Evolutionary conservation across 2,329 filamentous ascomycete species (phyloP).

Genomic region (Exophiala xenobiotica): DNA sequence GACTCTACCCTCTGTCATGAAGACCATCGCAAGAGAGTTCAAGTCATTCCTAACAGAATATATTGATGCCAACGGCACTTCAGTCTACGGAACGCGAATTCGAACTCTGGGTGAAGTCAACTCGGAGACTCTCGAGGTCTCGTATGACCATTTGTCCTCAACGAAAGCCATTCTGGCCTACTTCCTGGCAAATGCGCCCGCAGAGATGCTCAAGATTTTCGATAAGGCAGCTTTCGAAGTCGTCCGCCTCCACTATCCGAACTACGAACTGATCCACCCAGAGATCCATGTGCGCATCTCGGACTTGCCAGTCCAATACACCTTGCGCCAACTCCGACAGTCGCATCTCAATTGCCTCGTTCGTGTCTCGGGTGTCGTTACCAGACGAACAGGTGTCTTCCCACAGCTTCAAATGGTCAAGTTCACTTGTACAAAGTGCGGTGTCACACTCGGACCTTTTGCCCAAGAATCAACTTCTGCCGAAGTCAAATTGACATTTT

Average conservation of each 20-base stretch:
- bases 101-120: slow-evolving; percentile 96
- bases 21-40: slow-evolving; percentile 94
- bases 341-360: slow-evolving; percentile 94
- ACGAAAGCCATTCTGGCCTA: slow-evolving; percentile 93
- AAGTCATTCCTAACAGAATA: slow-evolving; percentile 96
- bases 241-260: slow-evolving; percentile 90
- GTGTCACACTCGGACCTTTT: slow-evolving; percentile 87
- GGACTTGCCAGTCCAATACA: slow-evolving; percentile 91
- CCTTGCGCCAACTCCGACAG: slow-evolving; percentile 89
- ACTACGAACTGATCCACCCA: slow-evolving; percentile 95
- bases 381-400: slow-evolving; percentile 89
- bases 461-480: slow-evolving; percentile 88
- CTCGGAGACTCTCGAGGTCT: slow-evolving; percentile 92
- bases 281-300: slow-evolving; percentile 98
- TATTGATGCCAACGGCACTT: slow-evolving; percentile 82
- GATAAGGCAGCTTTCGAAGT: slow-evolving; percentile 97
- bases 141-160: slow-evolving; percentile 85
- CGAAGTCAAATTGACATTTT: slow-evolving; percentile 94
- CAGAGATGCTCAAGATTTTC: slow-evolving; percentile 94
- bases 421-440: slow-evolving; percentile 94
- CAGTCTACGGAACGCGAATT: slow-evolving; percentile 92
- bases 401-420: slow-evolving; percentile 98
- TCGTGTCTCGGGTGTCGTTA: slow-evolving; percentile 91
- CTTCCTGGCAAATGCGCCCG: slow-evolving; percentile 90
- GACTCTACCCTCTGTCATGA: slow-evolving; percentile 80